Conservation (phyloP, 495 filamentous ascomycete species). For the Tetracladium setigerum region DNA sequence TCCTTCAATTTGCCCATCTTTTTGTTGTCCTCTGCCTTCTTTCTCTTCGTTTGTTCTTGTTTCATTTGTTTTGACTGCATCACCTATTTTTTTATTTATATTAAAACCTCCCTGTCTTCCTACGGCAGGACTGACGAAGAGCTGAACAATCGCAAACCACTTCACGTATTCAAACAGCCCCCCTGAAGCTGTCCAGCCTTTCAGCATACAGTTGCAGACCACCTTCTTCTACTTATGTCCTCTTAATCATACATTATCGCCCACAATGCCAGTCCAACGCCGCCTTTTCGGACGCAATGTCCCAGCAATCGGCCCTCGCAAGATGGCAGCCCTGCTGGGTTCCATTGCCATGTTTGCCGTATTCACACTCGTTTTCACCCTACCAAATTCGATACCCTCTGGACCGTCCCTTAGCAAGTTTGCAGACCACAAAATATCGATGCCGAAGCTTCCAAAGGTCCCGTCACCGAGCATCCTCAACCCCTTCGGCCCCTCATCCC, state of each 20-base stretch:
- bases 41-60: too few relatives aligned
- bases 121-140: too few relatives aligned
- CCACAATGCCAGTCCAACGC: slow-evolving; percentile 43
- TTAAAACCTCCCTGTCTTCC: too few relatives aligned
- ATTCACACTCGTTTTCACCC: slow-evolving; percentile 30
- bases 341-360: slow-evolving; percentile 38
- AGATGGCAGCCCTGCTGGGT: slow-evolving; percentile 37
- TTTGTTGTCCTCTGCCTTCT: too few relatives aligned
- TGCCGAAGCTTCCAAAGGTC: slow-evolving; percentile 18
- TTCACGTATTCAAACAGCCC: too few relatives aligned
- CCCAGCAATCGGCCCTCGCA: slow-evolving; percentile 33
- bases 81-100: too few relatives aligned
- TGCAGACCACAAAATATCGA: slow-evolving; percentile 26
- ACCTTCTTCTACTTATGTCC: slow-evolving; percentile 5
- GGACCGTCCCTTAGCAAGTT: slow-evolving; percentile 36
- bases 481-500: slow-evolving; percentile 61
- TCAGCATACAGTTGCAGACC: too few relatives aligned
- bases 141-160: too few relatives aligned
- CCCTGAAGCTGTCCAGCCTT: too few relatives aligned
- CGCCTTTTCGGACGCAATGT: slow-evolving; percentile 36
- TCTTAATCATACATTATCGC: background rate
- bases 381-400: slow-evolving; percentile 19
- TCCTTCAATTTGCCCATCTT: too few relatives aligned
- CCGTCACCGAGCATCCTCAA: slow-evolving; percentile 35
- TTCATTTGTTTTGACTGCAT: too few relatives aligned